Evolutionary conservation across 495 filamentous ascomycete genomes (phyloP).

Genomic region (Filosporella fistucella): DNA sequence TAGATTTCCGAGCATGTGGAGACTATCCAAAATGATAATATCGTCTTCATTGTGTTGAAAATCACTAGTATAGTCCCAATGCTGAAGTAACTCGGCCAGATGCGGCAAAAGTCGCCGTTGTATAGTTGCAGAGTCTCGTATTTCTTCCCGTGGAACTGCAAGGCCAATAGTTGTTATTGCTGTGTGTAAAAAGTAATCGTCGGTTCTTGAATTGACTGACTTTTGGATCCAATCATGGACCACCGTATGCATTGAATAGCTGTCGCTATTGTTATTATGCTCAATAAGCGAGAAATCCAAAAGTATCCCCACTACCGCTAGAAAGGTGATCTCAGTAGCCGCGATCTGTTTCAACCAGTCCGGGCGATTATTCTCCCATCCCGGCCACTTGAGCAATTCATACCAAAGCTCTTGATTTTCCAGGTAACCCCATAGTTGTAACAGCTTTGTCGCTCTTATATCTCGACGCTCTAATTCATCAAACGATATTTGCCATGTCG

Average conservation of each 20-base stretch:
- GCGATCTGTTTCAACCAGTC: constrained; percentile 27
- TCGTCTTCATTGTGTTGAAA: background rate
- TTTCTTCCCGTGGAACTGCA: constrained; percentile 6
- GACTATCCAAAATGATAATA: constrained; percentile 2
- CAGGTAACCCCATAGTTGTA: constrained; percentile 42
- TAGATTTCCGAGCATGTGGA: constrained; percentile 22
- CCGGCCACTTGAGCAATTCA: constrained; percentile 29
- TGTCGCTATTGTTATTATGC: constrained; percentile 18
- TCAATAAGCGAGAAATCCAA: constrained; percentile 31
- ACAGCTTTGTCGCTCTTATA: constrained; percentile 30
- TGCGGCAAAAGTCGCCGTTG: constrained; percentile 18
- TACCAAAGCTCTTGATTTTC: constrained; percentile 50
- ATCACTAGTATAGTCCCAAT: constrained; percentile 2
- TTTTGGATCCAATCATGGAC: constrained; percentile 29
- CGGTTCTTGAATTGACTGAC: constrained; percentile 8
- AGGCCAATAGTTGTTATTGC: constrained; percentile 18
- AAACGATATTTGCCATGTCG: constrained; percentile 44
- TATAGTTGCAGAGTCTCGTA: constrained; percentile 9
- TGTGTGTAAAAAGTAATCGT: constrained; percentile 10
- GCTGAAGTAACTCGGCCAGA: constrained; percentile 1
- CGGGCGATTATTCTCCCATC: constrained; percentile 5
- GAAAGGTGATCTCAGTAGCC: constrained; percentile 25
- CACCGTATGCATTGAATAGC: constrained; percentile 30
- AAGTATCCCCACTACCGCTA: constrained; percentile 22
- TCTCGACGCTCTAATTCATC: constrained; percentile 31